Evolutionary conservation across 2,329 filamentous ascomycete genomes (phyloP), one percentile per base, ranked within the genome.

Genomic region (Chrysoporthe austroafricana): DNA sequence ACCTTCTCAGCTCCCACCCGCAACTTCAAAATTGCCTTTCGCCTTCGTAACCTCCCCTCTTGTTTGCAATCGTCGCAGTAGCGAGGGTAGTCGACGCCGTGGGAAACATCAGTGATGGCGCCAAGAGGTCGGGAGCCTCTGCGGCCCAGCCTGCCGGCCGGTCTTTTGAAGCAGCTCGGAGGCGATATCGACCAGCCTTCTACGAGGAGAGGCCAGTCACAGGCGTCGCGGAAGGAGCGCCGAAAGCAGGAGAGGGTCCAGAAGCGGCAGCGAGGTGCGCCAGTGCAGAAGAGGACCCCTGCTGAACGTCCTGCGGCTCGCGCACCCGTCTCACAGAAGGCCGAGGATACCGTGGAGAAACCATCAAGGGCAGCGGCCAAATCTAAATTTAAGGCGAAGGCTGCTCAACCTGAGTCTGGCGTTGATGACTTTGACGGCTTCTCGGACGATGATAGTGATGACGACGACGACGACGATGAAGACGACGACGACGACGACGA

Each of bases 181-280:
- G 68, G 57, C 48, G 63, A 68, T 13, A 39, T 62, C n/a, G 26
- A 62, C 42, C 54, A 70, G 62, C 16, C 59, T 9, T 56, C 43
- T 71, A 69, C 68, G n/a, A 67, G 42, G 58, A 62, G 65, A 43
- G 58, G 66, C 66, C 72, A 66, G 70, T 71, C 58, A 0, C 54
- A 70, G 56, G 73, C 74, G 18, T 48, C 59, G 1, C 84, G 90
- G 72, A 92, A 91, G 79, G 88, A 91, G 64, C 84, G 86, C 68
- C 85, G 91, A 66, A 92, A 90, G 75, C 85, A 85, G 18, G 87
- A 91, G 72, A 84, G 91, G 65, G 79, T 82, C 32, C 82, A 87
- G 72, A 91, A 87, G 76, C 74, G 77, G 39, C 80, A 81, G 16
- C 72, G 76, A n/a, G 73, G 74, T 58, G 68, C 73, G 13, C 73